Conservation (phyloP, 1,284 basidiomycete species). For the Cerrena zonata region DNA sequence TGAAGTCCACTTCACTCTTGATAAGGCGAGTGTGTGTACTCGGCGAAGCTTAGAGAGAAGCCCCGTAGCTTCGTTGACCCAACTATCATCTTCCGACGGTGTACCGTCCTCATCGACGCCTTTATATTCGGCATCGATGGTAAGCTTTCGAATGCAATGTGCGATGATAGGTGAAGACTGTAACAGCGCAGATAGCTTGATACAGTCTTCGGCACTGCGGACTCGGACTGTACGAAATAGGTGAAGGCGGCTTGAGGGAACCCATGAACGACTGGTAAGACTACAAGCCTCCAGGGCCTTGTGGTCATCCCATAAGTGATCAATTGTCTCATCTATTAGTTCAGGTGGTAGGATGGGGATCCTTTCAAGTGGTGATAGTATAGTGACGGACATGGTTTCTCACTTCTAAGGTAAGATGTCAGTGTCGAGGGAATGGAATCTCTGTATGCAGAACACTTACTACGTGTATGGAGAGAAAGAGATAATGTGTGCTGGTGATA, state of each 20-base stretch:
- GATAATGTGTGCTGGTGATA: too few species aligned
- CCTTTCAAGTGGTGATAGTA: too few species aligned
- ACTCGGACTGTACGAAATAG: slow-evolving; percentile 28
- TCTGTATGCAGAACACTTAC: background rate
- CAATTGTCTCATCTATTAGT: slow-evolving; percentile 27
- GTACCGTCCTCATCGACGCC: slow-evolving; percentile 17
- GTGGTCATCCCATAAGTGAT: slow-evolving; percentile 28
- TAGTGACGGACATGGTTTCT: too few species aligned
- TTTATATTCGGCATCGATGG: slow-evolving; percentile 23
- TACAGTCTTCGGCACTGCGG: slow-evolving; percentile 20
- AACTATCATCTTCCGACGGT: slow-evolving; percentile 23
- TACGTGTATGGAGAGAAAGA: background rate
- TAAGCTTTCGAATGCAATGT: slow-evolving; percentile 24
- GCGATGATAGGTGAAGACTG: slow-evolving; percentile 19
- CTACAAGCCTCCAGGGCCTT: slow-evolving; percentile 24
- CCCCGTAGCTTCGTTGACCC: slow-evolving; percentile 22
- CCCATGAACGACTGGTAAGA: slow-evolving; percentile 18
- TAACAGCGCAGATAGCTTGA: slow-evolving; percentile 21
- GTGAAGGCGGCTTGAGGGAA: slow-evolving; percentile 23
- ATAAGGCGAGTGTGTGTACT: slow-evolving; percentile 23
- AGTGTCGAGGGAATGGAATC: background rate
- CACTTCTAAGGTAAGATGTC: too few species aligned
- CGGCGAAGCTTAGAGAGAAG: slow-evolving; percentile 17
- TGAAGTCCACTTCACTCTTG: slow-evolving; percentile 24
- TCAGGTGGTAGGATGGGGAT: slow-evolving; percentile 23